Evolutionary conservation across 148 eudicot genomes (phyloP).

Genomic region (Polygonum maritimum): DNA sequence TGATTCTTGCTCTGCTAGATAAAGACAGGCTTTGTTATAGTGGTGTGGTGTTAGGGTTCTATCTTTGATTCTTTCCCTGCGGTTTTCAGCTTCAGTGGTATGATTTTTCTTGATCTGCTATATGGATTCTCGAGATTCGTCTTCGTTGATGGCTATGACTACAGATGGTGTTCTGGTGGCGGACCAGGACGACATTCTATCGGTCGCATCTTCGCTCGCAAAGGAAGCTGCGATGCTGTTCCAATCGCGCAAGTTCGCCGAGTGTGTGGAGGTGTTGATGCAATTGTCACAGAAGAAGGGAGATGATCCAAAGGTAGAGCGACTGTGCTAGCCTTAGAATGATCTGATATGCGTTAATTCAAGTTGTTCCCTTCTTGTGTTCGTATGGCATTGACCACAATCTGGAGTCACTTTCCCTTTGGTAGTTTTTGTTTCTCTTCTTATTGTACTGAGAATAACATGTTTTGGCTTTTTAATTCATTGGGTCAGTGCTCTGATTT

Average conservation of each 20-base stretch:
- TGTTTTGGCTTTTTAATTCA: background rate
- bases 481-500: background rate
- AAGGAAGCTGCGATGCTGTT: constrained; percentile 58
- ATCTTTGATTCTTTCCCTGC: background rate
- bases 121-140: constrained; percentile 57
- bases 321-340: background rate
- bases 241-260: constrained; percentile 58
- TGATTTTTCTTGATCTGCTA: background rate
- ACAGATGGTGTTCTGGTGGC: constrained; percentile 20
- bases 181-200: constrained; percentile 38
- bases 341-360: background rate
- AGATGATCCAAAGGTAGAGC: constrained; percentile 65
- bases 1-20: background rate
- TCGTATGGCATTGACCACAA: background rate
- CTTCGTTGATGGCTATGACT: constrained; percentile 18
- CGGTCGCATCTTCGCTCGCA: constrained; percentile 36
- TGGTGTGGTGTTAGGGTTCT: background rate
- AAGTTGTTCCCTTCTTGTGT: background rate
- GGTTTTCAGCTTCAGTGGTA: background rate
- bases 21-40: background rate
- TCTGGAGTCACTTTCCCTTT: background rate
- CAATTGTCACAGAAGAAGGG: constrained; percentile 57
- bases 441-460: background rate
- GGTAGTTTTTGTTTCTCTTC: background rate
- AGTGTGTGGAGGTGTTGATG: constrained; percentile 54